Base-by-base conservation (phyloP, 352 stramenopile genomes). In the Phytopythium sindhum region DNA sequence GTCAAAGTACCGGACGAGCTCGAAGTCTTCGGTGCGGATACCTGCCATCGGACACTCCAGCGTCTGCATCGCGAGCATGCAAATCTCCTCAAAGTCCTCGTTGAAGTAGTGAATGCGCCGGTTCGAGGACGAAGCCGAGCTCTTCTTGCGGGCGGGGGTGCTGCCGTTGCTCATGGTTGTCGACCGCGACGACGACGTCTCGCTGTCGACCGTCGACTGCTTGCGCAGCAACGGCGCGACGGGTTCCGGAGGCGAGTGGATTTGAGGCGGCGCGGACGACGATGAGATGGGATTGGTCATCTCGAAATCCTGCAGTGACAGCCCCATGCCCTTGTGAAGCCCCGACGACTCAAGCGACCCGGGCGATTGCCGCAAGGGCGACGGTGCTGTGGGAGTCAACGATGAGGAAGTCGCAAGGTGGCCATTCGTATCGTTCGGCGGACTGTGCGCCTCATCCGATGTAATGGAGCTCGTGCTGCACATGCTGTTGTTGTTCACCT, bases 21-120 rank as follows among this genome's bases (percentile, higher is more conserved):
- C 86, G 61, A 96, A 94, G 63, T 95, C 80, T 63, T 92, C 86
- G 0, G 86, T 96, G 54, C 88, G 88, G 54, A 96, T 95, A 24
- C 88, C 88, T 6, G 86, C 88, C 84, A 96, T 94, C 10, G 88
- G 84, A 41, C 88, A 96, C 33, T 88, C 72, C 23, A 96, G 72
- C 55, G 81, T 93, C 67, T 96, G 79, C 88, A 96, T 96, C 2
- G 88, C 88, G 24, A 94, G 69, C 76, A 92, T 81, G 53, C 88
- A 96, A 53, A 96, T 94, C 68, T 96, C 86, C 35, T 91, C 85
- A 65, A 96, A 90, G 58, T 96, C 88, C 45, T 92, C 86, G 65
- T 96, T 96, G 67, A 96, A 91, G 66, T 90, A 96, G 66, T 88
- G 75, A 31, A 91, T 90, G 12, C 86, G 86, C 51, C 80, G 80